These are phyloP conservation scores for Pulveroboletus sp. DNA, from an alignment of 768 basidiomycete species.

Conservation along the genomic window DNA sequence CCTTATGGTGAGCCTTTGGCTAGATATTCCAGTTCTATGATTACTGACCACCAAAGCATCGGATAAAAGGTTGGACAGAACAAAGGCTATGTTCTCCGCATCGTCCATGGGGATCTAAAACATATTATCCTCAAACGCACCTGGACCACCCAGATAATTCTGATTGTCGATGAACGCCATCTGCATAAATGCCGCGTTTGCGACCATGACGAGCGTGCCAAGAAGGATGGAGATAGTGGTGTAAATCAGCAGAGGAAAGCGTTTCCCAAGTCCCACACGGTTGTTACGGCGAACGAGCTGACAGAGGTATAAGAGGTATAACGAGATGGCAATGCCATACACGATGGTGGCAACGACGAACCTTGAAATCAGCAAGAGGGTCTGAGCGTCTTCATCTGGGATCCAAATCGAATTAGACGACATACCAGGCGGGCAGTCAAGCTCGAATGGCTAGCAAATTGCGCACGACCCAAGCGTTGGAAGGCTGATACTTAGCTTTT, in stretches of 20 bases:
- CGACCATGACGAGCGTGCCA: slow-evolving; percentile 13
- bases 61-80: slow-evolving; percentile 10
- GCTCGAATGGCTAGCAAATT: too few species aligned
- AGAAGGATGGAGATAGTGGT: slow-evolving; percentile 6
- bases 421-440: too few species aligned
- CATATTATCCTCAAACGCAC: slow-evolving; percentile 14
- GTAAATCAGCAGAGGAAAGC: slow-evolving; percentile 5
- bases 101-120: slow-evolving; percentile 20
- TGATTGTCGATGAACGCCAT: slow-evolving; percentile 30
- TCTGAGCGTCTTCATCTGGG: slow-evolving; percentile 7
- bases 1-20: not conserved
- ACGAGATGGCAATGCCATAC: slow-evolving; percentile 6
- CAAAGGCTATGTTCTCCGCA: slow-evolving; percentile 6
- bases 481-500: too few species aligned
- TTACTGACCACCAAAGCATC: slow-evolving; percentile 19
- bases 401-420: slow-evolving; percentile 14
- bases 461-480: too few species aligned
- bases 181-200: slow-evolving; percentile 20
- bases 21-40: not conserved
- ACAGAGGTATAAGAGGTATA: slow-evolving; percentile 5
- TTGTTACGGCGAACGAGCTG: slow-evolving; percentile 2
- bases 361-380: slow-evolving; percentile 21
- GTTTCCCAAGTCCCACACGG: slow-evolving; percentile 1
- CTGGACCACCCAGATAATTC: slow-evolving; percentile 31
- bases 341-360: slow-evolving; percentile 1